Percentiles rank a stretch among this genome's conserved stretches.
Evolutionary conservation across 768 basidiomycete species (phyloP).

Genomic region (Macrolepiota albuminosa): DNA sequence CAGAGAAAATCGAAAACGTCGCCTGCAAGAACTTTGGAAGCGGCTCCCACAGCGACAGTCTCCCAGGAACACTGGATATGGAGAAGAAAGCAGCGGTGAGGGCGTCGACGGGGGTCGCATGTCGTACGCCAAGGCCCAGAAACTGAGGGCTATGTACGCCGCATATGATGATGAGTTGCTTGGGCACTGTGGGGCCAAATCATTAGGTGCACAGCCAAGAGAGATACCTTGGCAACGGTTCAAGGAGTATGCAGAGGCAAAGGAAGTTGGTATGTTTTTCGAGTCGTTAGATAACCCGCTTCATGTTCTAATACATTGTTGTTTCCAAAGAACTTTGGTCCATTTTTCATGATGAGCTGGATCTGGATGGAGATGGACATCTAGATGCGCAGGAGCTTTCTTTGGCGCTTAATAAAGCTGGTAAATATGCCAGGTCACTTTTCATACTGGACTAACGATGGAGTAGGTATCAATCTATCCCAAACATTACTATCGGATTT

Average conservation of each 20-base stretch:
- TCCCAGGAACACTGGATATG: constrained; percentile 7
- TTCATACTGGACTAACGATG: constrained; percentile 3
- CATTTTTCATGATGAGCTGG: constrained; percentile 87
- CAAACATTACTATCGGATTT: constrained; percentile 74
- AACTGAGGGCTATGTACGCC: constrained; percentile 67
- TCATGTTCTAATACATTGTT: constrained; percentile 11
- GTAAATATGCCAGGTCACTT: constrained; percentile 31
- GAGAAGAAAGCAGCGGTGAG: constrained; percentile 4
- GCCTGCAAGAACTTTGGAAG: constrained; percentile 61
- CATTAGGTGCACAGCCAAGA: constrained; percentile 32
- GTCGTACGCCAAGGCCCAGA: constrained; percentile 59
- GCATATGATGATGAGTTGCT: constrained; percentile 78
- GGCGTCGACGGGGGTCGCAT: constrained; percentile 23
- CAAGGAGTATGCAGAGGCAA: constrained; percentile 67
- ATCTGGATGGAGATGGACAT: constrained; percentile 83
- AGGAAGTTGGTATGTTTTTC: constrained; percentile 67
- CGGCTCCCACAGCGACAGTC: constrained; percentile 36
- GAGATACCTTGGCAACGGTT: constrained; percentile 70
- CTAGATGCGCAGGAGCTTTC: constrained; percentile 53
- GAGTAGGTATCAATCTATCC: constrained; percentile 66
- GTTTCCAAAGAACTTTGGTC: constrained; percentile 74
- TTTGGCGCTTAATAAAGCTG: constrained; percentile 57
- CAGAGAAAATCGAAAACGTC: constrained; percentile 50
- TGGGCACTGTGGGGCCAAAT: constrained; percentile 43
- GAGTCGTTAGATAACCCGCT: constrained; percentile 7